Percentiles rank a stretch among this genome's conserved stretches.
These are phyloP conservation scores for Parathielavia appendiculata DNA, from an alignment of 495 filamentous ascomycete species.

Conservation along the genomic window DNA sequence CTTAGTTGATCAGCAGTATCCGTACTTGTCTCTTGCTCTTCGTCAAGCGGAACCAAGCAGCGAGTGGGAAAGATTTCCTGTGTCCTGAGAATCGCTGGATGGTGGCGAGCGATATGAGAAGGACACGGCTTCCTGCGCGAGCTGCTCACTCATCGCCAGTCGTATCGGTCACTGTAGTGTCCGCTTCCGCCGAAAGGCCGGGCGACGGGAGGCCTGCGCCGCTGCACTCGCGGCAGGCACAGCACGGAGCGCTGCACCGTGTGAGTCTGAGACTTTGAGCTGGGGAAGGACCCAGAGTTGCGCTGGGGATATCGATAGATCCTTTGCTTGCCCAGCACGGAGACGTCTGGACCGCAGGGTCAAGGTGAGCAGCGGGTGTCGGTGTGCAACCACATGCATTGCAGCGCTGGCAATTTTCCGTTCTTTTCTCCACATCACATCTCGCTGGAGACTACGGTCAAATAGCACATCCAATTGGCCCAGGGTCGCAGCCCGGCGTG, in stretches of 20 bases:
- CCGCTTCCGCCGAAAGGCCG: not conserved
- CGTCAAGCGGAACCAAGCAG: not conserved
- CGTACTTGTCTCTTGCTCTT: too few relatives aligned
- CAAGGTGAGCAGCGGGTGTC: constrained; percentile 6
- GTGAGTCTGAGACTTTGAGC: not conserved
- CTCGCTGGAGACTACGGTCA: not conserved
- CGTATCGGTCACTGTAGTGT: not conserved
- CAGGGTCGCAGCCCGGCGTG: not conserved
- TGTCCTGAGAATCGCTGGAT: not conserved
- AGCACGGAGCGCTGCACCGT: not conserved
- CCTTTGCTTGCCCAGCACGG: too few relatives aligned
- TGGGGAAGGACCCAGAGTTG: not conserved
- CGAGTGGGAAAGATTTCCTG: not conserved
- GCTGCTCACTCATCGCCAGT: not conserved
- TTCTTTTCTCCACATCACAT: not conserved
- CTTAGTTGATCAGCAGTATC: too few relatives aligned
- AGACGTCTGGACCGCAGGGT: not conserved
- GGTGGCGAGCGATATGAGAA: not conserved
- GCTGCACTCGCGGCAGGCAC: not conserved
- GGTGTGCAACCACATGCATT: constrained; percentile 18
- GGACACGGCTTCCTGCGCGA: not conserved
- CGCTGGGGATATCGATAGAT: too few relatives aligned
- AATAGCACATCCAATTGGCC: constrained; percentile 10
- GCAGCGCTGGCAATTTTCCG: constrained; percentile 5
- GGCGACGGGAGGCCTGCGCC: constrained; percentile 1